Conservation (phyloP, 2,329 filamentous ascomycete genomes). For the Didymellaceae sp. region DNA sequence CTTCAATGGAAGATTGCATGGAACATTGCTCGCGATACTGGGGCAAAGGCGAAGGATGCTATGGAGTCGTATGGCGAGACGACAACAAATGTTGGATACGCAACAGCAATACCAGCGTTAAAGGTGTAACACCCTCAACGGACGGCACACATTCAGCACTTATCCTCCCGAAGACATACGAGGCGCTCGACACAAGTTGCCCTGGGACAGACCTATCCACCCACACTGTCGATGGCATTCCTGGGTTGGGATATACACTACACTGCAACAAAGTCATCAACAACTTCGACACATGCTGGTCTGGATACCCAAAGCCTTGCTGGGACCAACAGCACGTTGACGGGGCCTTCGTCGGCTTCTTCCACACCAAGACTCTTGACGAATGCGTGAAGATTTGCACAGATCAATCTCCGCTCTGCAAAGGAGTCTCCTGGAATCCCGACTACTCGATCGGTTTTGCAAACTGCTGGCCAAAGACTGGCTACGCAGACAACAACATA, state of each 20-base stretch:
- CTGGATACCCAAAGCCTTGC: slow-evolving; percentile 29
- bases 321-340: slow-evolving; percentile 10
- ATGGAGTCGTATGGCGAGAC: slow-evolving; percentile 35
- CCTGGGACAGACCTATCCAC: slow-evolving; percentile 30
- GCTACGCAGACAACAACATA: slow-evolving; percentile 18
- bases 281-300: slow-evolving; percentile 28
- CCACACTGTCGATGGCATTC: slow-evolving; percentile 28
- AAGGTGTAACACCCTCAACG: slow-evolving; percentile 7
- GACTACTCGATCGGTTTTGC: slow-evolving; percentile 38
- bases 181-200: slow-evolving; percentile 27
- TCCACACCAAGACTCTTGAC: slow-evolving; percentile 35
- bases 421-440: slow-evolving; percentile 38
- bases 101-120: slow-evolving; percentile 29
- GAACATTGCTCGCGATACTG: slow-evolving; percentile 43
- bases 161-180: slow-evolving; percentile 27
- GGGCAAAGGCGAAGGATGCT: slow-evolving; percentile 40
- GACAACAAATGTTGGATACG: slow-evolving; percentile 37
- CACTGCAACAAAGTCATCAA: slow-evolving; percentile 38
- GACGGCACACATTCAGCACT: slow-evolving; percentile 32
- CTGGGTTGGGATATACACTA: slow-evolving; percentile 37
- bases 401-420: slow-evolving; percentile 38
- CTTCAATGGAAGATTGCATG: slow-evolving; percentile 36
- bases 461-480: slow-evolving; percentile 43
- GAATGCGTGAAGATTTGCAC: slow-evolving; percentile 39
- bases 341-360: slow-evolving; percentile 29